Evolutionary conservation across 169 alveolate genomes (phyloP).

Genomic region (Nephromyces sp.): DNA sequence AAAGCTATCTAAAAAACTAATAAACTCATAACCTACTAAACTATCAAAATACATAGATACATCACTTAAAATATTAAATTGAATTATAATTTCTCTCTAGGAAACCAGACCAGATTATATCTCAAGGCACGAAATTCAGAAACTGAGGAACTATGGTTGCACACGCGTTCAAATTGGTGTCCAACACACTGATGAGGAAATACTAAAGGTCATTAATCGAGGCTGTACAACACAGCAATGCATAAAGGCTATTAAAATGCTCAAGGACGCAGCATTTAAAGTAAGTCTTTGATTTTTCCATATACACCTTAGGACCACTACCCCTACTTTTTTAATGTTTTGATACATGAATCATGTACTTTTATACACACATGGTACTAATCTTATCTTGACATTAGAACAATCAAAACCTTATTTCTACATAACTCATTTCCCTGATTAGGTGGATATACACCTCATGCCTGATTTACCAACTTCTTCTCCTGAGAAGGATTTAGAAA

Average conservation of each 20-base stretch:
- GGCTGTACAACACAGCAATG: conserved; percentile 62
- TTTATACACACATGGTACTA: too few species aligned
- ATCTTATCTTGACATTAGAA: too few species aligned
- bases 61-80: too few species aligned
- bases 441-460: conserved; percentile 87
- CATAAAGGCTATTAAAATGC: conserved; percentile 66
- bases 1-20: too few species aligned
- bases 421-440: background rate
- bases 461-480: conserved; percentile 78
- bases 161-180: conserved; percentile 86
- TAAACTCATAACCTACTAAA: too few species aligned
- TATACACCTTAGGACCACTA: too few species aligned
- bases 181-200: conserved; percentile 78
- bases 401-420: too few species aligned
- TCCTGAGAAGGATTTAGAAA: conserved; percentile 67
- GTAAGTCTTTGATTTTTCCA: too few species aligned
- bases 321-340: too few species aligned
- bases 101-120: conserved; percentile 88
- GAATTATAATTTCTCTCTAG: background rate
- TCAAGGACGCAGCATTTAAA: conserved; percentile 80
- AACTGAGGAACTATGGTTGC: conserved; percentile 74
- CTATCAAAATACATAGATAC: too few species aligned
- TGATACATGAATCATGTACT: too few species aligned
- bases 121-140: conserved; percentile 60
- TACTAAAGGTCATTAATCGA: conserved; percentile 66